Evolutionary conservation across 257 asterid species (phyloP).

Genomic region (Forsythia suspensa): DNA sequence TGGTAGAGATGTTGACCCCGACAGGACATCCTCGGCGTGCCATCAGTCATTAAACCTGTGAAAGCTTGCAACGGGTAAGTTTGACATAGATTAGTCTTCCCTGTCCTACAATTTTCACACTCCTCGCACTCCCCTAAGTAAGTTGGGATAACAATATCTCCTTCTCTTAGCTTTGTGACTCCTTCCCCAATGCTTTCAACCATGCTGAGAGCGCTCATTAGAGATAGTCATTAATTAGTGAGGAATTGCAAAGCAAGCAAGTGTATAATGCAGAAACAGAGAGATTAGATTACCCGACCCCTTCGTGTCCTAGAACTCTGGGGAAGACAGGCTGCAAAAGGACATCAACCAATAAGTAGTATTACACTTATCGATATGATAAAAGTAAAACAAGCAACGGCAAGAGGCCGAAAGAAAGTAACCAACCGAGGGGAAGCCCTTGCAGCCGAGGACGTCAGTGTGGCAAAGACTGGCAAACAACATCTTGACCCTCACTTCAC

Average conservation of each 20-base stretch:
- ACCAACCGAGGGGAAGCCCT: conserved; percentile 47
- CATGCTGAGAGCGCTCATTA: conserved; percentile 12
- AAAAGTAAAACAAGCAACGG: neutral
- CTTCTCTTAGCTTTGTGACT: conserved; percentile 29
- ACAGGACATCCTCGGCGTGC: conserved; percentile 32
- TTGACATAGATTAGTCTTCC: conserved; percentile 36
- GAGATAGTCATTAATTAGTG: neutral
- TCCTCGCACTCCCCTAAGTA: conserved; percentile 44
- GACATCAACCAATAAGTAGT: neutral
- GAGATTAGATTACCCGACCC: conserved; percentile 41
- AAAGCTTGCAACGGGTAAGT: conserved; percentile 44
- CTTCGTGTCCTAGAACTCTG: conserved; percentile 53
- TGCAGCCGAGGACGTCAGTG: conserved; percentile 52
- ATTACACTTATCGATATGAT: neutral
- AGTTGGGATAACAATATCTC: conserved; percentile 42
- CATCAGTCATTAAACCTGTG: conserved; percentile 43
- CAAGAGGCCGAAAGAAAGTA: neutral
- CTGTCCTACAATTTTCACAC: conserved; percentile 37
- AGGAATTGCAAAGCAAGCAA: neutral
- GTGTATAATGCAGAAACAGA: neutral
- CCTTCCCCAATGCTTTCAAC: conserved; percentile 45
- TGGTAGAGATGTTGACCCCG: conserved; percentile 33
- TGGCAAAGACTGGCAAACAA: conserved; percentile 63
- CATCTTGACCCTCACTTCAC: conserved; percentile 62
- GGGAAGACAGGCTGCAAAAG: conserved; percentile 44